phyloP scores from a whole-genome alignment of 2,329 filamentous ascomycete genomes.

The Aspergillus texensis region DNA sequence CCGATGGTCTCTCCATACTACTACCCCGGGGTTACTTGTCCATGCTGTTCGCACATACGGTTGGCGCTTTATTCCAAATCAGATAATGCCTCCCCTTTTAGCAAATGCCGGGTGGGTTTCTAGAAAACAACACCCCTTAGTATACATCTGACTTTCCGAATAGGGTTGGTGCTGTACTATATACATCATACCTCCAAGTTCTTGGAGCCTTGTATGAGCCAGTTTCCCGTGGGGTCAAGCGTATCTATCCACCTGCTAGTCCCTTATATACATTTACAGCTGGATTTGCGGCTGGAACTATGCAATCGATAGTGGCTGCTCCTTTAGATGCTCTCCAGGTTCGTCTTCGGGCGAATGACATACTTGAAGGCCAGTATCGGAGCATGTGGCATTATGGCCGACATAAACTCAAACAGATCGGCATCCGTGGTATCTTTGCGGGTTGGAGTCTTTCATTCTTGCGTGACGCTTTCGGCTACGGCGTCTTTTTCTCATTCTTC shows the following conservation, averaged over 20 bases:
- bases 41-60: slow-evolving; percentile 64
- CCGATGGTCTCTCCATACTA: slow-evolving; percentile 63
- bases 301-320: slow-evolving; percentile 65
- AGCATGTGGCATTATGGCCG: slow-evolving; percentile 66
- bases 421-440: slow-evolving; percentile 63
- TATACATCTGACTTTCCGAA: background rate
- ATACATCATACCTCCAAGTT: slow-evolving; percentile 65
- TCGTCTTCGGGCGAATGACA: slow-evolving; percentile 61
- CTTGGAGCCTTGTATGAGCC: slow-evolving; percentile 62
- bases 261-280: slow-evolving; percentile 58
- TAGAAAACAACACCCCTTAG: background rate
- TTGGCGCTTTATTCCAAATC: slow-evolving; percentile 66
- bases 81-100: slow-evolving; percentile 64
- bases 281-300: slow-evolving; percentile 60
- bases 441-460: slow-evolving; percentile 63
- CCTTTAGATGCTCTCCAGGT: slow-evolving; percentile 66
- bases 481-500: slow-evolving; percentile 65
- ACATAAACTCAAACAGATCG: slow-evolving; percentile 62
- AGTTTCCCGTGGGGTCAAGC: slow-evolving; percentile 58
- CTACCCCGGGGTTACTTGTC: slow-evolving; percentile 62
- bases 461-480: slow-evolving; percentile 64
- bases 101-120: slow-evolving; percentile 60
- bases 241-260: slow-evolving; percentile 62
- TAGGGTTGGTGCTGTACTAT: slow-evolving; percentile 63
- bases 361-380: slow-evolving; percentile 60